These are phyloP conservation scores for Eleusine indica DNA, from an alignment of 176 grass and related monocot species.

Conservation along the genomic window DNA sequence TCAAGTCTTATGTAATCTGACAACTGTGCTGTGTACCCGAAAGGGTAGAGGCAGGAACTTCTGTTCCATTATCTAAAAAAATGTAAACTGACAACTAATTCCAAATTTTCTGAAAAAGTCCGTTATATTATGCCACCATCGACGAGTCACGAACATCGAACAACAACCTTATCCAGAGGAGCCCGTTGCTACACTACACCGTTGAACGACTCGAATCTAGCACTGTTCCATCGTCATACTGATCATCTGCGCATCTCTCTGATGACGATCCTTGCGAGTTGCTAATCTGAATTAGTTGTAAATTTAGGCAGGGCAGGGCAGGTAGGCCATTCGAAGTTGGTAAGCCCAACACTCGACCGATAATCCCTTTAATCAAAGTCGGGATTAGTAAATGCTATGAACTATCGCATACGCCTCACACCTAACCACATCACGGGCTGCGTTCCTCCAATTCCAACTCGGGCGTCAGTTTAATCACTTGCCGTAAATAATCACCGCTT, in stretches of 20 bases:
- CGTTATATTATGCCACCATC: background rate
- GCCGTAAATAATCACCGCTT: background rate
- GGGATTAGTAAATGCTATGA: background rate
- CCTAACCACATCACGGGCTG: constrained; percentile 23
- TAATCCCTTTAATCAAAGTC: background rate
- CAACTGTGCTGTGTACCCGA: too few relatives aligned
- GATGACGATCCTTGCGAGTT: background rate
- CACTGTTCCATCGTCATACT: background rate
- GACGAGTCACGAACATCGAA: background rate
- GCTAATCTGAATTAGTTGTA: background rate
- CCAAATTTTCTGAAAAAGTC: background rate
- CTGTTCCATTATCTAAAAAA: too few relatives aligned
- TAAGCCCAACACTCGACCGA: background rate
- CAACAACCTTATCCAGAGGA: background rate
- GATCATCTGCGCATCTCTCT: constrained; percentile 4
- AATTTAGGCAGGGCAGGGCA: background rate
- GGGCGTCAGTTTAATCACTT: background rate
- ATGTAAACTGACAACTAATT: background rate
- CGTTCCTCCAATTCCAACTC: background rate
- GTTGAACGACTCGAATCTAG: background rate
- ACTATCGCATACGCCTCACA: background rate
- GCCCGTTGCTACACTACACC: too few relatives aligned
- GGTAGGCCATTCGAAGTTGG: constrained; percentile 31
- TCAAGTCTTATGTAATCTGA: background rate
- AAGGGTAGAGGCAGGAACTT: too few relatives aligned